Base-by-base conservation (phyloP, 495 filamentous ascomycete species). In the Talaromyces nanjingensis region DNA sequence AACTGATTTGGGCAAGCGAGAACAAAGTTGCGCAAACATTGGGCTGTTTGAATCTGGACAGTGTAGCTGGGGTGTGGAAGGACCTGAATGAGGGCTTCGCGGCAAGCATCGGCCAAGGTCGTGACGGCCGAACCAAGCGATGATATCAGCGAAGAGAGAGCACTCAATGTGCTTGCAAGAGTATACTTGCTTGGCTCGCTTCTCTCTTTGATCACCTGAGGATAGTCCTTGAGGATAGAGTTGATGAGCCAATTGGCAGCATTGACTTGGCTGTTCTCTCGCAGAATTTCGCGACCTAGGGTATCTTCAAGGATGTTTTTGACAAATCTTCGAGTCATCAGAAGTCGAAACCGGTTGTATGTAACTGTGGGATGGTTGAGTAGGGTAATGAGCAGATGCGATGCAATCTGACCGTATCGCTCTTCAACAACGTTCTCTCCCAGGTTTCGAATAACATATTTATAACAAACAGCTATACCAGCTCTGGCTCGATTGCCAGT, bases 61-160 rank as follows among this genome's bases (percentile, higher is more conserved):
- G 92, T 92, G 70, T 97, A 98, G 76, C 90, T 98, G 3, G 93
- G 91, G 71, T 99, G 96, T 67, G 96, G 89, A 3, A 98, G 78
- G 11, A 96, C 91, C 69, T 97, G 92, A 39, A 98, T 79, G 29
- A 99, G 80, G 11, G 89, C 91, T 71, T 98, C 94, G 25, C 93
- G 85, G 68, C 91, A 93, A 25, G 77, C 71, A 63, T 99, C 94
- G 5, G 90, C 88, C 68, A 94, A 83, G 53, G 75, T 79, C 59
- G 83, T 88, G 47, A 91, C 84, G 24, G 92, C 91, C 24, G 94
- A 91, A 3, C 93, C 93, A 29, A 98, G 80, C 0, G 86, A 89
- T 34, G 80, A 82, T 60, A 97, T 89, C 45, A 98, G 75, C 2
- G 91, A 89, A 0, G 90, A 82, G 11, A 98, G 75, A 7, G 92